Evolutionary conservation across 2,329 filamentous ascomycete species (phyloP).

Genomic region (Xylariales sp.): DNA sequence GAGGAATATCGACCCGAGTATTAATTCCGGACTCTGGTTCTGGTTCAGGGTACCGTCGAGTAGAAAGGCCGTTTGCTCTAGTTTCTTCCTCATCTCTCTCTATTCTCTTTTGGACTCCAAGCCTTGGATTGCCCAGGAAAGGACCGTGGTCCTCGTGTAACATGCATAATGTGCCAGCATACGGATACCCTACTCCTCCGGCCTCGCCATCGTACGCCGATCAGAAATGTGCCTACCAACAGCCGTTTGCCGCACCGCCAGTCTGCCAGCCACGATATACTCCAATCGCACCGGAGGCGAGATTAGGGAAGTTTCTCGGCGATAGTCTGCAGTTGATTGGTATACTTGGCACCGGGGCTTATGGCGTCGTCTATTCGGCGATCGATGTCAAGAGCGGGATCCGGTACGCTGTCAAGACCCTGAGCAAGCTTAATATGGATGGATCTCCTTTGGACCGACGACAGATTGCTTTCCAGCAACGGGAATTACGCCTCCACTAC

Average conservation of each 20-base stretch:
- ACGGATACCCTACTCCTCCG: slow-evolving; percentile 54
- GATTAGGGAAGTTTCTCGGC: slow-evolving; percentile 78
- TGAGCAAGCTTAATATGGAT: slow-evolving; percentile 81
- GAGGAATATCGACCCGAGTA: slow-evolving; percentile 13
- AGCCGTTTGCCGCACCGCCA: slow-evolving; percentile 31
- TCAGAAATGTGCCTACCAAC: slow-evolving; percentile 38
- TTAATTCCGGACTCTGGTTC: slow-evolving; percentile 22
- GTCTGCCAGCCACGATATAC: slow-evolving; percentile 42
- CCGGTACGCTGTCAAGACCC: slow-evolving; percentile 91
- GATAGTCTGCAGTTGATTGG: slow-evolving; percentile 77
- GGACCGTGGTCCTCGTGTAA: slow-evolving; percentile 33
- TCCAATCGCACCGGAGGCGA: slow-evolving; percentile 70
- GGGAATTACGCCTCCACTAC: slow-evolving; percentile 90
- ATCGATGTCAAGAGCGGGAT: slow-evolving; percentile 75
- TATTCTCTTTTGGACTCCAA: slow-evolving; percentile 14
- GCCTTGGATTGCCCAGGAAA: slow-evolving; percentile 15
- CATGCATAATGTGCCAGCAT: slow-evolving; percentile 56
- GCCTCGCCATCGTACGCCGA: slow-evolving; percentile 52
- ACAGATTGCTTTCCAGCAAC: slow-evolving; percentile 84
- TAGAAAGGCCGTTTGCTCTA: slow-evolving; percentile 28
- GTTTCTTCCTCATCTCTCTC: slow-evolving; percentile 19
- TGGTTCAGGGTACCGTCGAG: slow-evolving; percentile 22
- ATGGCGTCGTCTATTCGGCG: slow-evolving; percentile 92
- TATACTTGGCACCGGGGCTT: slow-evolving; percentile 89
- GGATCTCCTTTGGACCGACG: slow-evolving; percentile 71